Evolutionary conservation across 805 yeast species (phyloP), one percentile per base, ranked within the genome.

Genomic region (Schwanniomyces polymorphus): DNA sequence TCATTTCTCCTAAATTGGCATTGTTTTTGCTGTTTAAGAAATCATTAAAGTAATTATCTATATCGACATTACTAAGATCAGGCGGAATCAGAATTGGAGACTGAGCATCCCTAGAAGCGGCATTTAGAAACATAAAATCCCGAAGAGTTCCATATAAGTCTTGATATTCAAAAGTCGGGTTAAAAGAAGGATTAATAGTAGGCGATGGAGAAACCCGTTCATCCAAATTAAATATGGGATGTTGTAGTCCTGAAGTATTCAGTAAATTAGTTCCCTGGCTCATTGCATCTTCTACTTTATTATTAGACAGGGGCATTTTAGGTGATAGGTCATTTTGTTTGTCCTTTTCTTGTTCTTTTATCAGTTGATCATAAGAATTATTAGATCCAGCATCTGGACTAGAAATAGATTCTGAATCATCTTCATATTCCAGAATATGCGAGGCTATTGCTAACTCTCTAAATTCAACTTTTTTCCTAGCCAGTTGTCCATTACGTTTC

Each of bases 91-190:
- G 29, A 14, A 38, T 27, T n/a, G 41, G 29, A 21, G 41, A 31
- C 7, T 31, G 35, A 3, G 43, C 26, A 16, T 23, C 43, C 7
- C 26, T 21, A 10, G 43, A 14, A 1, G 35, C 43, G 28, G 43
- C 43, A 29, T 41, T 41, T 5, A 41, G 17, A 23, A 41, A 41
- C 37, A 29, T 29, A n/a, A 40, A 25, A 25, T 25, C 41, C 11
- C 35, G 14, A 31, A 31, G 35, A 16, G 18, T 31, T 10, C 35
- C 35, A 25, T 38, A 38, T 27, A 38, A 14, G 6, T 38, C 41
- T 38, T 38, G 29, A 26, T 38, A 38, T 38, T 38, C 41, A n/a
- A 31, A 4, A 9, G 25, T 11, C 12, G 21, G 3, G 21, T 12
- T 25, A 12, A 25, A 35, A 6, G 12, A 12, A 18, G 18, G n/a